phyloP scores from a whole-genome alignment of 2,329 filamentous ascomycete species.

The Diaporthe caulivora region DNA sequence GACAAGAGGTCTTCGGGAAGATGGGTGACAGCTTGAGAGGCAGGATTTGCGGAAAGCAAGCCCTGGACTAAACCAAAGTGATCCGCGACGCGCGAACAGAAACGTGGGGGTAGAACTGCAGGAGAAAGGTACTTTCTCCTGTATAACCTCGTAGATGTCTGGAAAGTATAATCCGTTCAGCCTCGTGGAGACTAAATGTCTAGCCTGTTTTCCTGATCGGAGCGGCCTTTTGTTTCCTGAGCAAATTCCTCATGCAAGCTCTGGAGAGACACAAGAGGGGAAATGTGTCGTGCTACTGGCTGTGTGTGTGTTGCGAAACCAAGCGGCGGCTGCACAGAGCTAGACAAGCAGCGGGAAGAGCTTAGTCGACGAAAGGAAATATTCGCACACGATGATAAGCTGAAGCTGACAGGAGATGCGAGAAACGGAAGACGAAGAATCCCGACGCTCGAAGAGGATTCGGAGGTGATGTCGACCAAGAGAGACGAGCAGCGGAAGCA shows the following conservation, averaged over 20 bases:
- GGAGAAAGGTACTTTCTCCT: constrained; percentile 27
- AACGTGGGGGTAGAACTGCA: constrained; percentile 26
- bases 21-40: constrained; percentile 15
- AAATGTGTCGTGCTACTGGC: constrained; percentile 28
- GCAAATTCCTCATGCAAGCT: constrained; percentile 29
- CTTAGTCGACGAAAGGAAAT: constrained; percentile 38
- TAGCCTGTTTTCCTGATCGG: constrained; percentile 22
- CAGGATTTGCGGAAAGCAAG: constrained; percentile 21
- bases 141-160: constrained; percentile 22
- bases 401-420: constrained; percentile 40
- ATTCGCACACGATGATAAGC: constrained; percentile 37
- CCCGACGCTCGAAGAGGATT: constrained; percentile 42
- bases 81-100: constrained; percentile 26
- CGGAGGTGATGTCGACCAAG: constrained; percentile 40
- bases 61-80: constrained; percentile 14
- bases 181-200: constrained; percentile 19
- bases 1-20: constrained; percentile 20
- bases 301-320: constrained; percentile 26
- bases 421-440: constrained; percentile 39
- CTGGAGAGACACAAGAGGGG: constrained; percentile 8
- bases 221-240: constrained; percentile 13
- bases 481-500: constrained; percentile 38
- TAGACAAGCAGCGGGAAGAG: constrained; percentile 35
- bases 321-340: constrained; percentile 35
- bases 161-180: constrained; percentile 32